phyloP scores from a whole-genome alignment of 2,329 filamentous ascomycete genomes.

The Paraphoma chrysanthemicola region DNA sequence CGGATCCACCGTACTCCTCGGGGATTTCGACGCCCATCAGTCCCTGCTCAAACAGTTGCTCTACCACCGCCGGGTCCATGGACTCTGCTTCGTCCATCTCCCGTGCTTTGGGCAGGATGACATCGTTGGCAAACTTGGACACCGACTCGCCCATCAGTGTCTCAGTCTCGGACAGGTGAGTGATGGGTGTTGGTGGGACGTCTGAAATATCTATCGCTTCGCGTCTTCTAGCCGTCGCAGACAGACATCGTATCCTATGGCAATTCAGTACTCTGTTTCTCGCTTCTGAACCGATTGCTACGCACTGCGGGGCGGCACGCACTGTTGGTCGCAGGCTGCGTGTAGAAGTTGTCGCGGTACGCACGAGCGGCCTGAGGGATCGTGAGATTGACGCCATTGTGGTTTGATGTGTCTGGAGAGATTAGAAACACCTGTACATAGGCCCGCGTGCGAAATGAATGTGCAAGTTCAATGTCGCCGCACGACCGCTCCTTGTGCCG shows the following conservation, averaged over 20 bases:
- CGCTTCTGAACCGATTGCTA: neutral
- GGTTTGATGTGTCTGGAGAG: neutral
- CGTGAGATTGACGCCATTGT: slow-evolving; percentile 42
- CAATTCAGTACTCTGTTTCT: slow-evolving; percentile 4
- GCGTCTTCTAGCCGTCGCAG: slow-evolving; percentile 46
- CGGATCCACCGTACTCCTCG: slow-evolving; percentile 93
- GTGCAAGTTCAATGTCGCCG: neutral
- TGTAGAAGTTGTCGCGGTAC: slow-evolving; percentile 35
- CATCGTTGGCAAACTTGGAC: slow-evolving; percentile 86
- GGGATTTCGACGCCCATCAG: slow-evolving; percentile 98
- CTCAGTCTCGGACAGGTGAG: slow-evolving; percentile 90
- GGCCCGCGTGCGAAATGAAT: neutral
- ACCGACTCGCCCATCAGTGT: slow-evolving; percentile 88
- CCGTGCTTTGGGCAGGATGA: slow-evolving; percentile 87
- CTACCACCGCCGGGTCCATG: slow-evolving; percentile 88
- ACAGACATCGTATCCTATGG: slow-evolving; percentile 50
- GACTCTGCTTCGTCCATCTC: slow-evolving; percentile 97
- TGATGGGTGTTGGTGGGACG: slow-evolving; percentile 89
- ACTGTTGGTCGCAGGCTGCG: slow-evolving; percentile 36
- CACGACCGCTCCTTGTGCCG: neutral
- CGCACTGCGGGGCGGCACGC: slow-evolving; percentile 41
- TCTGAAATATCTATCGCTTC: slow-evolving; percentile 65
- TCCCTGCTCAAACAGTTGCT: slow-evolving; percentile 95
- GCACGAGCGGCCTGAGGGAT: slow-evolving; percentile 39
- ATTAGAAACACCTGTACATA: neutral